Evolutionary conservation across 768 basidiomycete genomes (phyloP).

Genomic region (Boletus sensibilis): DNA sequence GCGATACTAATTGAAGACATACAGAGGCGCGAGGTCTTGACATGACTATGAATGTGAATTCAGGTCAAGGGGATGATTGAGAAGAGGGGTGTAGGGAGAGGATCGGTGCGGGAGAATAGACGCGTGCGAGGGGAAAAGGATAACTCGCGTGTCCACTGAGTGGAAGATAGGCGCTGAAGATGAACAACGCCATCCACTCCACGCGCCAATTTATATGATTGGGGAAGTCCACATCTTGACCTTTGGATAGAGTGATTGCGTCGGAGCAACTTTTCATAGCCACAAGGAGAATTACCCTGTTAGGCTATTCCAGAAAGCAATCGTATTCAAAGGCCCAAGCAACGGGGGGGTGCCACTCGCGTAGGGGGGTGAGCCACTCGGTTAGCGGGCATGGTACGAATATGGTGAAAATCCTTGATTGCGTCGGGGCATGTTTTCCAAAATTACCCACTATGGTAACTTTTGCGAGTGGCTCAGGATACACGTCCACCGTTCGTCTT

Average conservation of each 20-base stretch:
- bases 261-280: constrained; percentile 17
- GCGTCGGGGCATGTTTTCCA: constrained; percentile 16
- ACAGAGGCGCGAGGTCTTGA: constrained; percentile 1
- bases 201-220: constrained; percentile 20
- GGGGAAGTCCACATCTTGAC: constrained; percentile 11
- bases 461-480: constrained; percentile 11
- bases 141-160: not conserved
- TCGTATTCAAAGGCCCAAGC: constrained; percentile 18
- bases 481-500: not conserved
- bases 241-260: constrained; percentile 26
- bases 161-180: not conserved
- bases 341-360: constrained; percentile 15
- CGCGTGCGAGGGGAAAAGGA: not conserved
- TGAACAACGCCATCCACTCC: not conserved
- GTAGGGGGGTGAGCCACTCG: constrained; percentile 25
- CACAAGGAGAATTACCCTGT: constrained; percentile 22
- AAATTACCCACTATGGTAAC: constrained; percentile 11
- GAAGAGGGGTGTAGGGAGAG: not conserved
- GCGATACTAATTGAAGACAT: not conserved
- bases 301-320: constrained; percentile 21
- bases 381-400: constrained; percentile 11
- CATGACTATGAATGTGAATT: not conserved
- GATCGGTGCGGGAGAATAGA: not conserved
- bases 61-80: not conserved
- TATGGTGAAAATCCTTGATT: constrained; percentile 21